Evolutionary conservation across 352 stramenopile species (phyloP).

Genomic region (Saprolegnia parasitica): DNA sequence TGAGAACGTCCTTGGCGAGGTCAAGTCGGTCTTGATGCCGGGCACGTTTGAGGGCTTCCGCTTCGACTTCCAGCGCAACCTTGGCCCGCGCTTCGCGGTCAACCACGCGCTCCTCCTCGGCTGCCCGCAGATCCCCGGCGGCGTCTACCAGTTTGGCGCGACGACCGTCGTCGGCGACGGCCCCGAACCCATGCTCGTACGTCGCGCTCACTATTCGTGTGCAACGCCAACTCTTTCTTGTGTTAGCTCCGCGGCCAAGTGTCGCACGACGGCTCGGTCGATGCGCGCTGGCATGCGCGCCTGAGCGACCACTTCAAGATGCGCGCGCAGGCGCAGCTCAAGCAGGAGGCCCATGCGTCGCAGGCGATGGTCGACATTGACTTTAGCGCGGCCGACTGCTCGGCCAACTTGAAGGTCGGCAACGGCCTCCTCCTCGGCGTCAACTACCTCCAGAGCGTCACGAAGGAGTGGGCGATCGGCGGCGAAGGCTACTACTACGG

Average conservation of each 20-base stretch:
- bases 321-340: conserved; percentile 80
- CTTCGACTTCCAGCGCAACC: conserved; percentile 81
- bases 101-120: conserved; percentile 80
- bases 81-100: conserved; percentile 74
- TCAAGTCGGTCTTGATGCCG: conserved; percentile 70
- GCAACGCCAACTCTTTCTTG: neutral
- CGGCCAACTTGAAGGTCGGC: conserved; percentile 86
- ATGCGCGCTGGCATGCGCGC: conserved; percentile 80
- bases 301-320: conserved; percentile 74
- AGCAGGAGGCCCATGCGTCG: conserved; percentile 69
- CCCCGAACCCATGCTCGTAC: conserved; percentile 67
- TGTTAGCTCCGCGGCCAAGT: conserved; percentile 71
- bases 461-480: conserved; percentile 64
- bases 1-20: conserved; percentile 79
- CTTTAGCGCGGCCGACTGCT: conserved; percentile 79
- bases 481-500: conserved; percentile 87
- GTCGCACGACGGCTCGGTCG: conserved; percentile 76
- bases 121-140: conserved; percentile 76
- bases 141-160: conserved; percentile 82
- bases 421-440: conserved; percentile 81
- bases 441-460: conserved; percentile 86
- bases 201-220: neutral
- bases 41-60: conserved; percentile 83
- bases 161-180: conserved; percentile 72
- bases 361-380: conserved; percentile 81